Evolutionary conservation across 225 moss, liverwort and hornwort species (phyloP), one percentile per base, ranked within the genome.

Genomic region (Lunularia cruciata): DNA sequence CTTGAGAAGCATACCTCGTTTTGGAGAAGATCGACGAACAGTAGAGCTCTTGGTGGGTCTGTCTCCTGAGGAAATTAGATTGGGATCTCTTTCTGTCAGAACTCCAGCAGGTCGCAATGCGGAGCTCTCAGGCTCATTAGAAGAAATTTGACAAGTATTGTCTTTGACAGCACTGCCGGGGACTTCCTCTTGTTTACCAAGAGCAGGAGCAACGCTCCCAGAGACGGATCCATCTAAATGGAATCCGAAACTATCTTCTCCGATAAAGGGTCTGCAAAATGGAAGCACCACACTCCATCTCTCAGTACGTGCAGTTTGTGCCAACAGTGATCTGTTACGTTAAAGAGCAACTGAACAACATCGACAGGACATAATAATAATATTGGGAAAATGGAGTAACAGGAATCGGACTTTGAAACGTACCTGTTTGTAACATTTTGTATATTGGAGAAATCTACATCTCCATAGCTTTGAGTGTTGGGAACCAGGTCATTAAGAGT

Each of bases 181-280:
- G 9, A 2, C 8, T 15, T 39, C 1, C 54, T 5, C 1, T 8
- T 14, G 39, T 0, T 3, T 37, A 4, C 42, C 16, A 30, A 13
- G 18, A 35, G 39, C 23, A 35, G 20, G 20, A 15, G 15, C 38
- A 13, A 2, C 5, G 11, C 28, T 46, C n/a, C 47, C 65, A 48
- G 19, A 46, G 9, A 54, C 25, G 10, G 14, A 35, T 26, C 27
- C 37, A 1, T 72, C 52, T 27, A 49, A 3, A n/a, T 67, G 58
- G 60, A 77, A 77, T 37, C 60, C 77, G 30, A 72, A 72, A 62
- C 77, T 77, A 40, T 72, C 72, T 61, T 72, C 77, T 18, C 65
- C 72, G 35, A 66, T 52, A 3, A 33, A 52, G 1, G 57, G 43
- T 32, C 72, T 76, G 65, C 70, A 70, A 0, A 40, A 23, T 5